Evolutionary conservation across 345 rosid genomes (phyloP).

Genomic region (Gossypium anomalum): DNA sequence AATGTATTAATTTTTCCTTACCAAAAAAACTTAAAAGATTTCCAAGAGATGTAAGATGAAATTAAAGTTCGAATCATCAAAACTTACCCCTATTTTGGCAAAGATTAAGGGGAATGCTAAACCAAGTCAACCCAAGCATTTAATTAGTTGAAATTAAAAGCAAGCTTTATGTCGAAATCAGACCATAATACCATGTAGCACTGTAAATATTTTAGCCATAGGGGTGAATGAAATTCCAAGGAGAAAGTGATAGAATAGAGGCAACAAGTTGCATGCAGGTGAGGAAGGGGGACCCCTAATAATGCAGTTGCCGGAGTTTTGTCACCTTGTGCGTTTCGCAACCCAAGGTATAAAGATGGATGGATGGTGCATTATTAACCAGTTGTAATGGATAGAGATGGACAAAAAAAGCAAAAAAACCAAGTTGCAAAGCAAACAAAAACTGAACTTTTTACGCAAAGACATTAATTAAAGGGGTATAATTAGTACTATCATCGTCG

Average conservation of each 20-base stretch:
- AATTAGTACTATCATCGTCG: not conserved
- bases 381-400: not conserved
- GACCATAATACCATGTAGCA: not conserved
- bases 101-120: not conserved
- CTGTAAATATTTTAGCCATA: not conserved
- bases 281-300: slow-evolving; percentile 1
- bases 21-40: too few relatives aligned
- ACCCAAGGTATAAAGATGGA: not conserved
- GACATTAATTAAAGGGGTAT: not conserved
- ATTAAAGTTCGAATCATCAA: too few relatives aligned
- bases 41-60: too few relatives aligned
- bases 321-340: not conserved
- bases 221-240: not conserved
- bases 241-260: not conserved
- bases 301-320: not conserved
- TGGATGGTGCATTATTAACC: not conserved
- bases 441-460: not conserved
- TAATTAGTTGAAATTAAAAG: not conserved
- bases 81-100: not conserved
- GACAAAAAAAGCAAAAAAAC: not conserved
- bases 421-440: not conserved
- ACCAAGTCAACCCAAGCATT: not conserved
- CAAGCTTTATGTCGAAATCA: not conserved
- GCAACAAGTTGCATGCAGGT: slow-evolving; percentile 12
- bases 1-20: too few relatives aligned